Evolutionary conservation across 352 stramenopile species (phyloP), one percentile per base, ranked within the genome.

Genomic region (Phytophthora nicotianae): DNA sequence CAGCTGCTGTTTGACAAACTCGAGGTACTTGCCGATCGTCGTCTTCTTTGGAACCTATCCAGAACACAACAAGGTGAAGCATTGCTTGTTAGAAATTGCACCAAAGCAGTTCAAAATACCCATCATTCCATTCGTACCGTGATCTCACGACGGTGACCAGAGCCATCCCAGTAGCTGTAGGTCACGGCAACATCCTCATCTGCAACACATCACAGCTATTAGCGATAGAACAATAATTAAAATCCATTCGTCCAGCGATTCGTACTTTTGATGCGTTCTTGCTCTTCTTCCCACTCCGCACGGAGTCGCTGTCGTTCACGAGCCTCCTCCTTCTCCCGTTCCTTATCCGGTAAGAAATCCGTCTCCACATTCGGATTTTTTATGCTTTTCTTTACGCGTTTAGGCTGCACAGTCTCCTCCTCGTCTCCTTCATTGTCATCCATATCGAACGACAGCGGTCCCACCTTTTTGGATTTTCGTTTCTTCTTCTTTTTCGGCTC

Each of bases 161-260:
- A 97, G 19, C 97, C 97, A 70, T 99, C 96, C 96, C 96, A 99
- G 72, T 99, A 99, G 38, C 88, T 98, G 82, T 99, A 99, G 6
- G 94, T 98, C 38, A 99, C 97, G 51, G 96, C 77, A 23, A 99
- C 81, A 47, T 89, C 70, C 66, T 99, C 88, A 57, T 88, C 86
- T 94, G 49, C 6, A 52, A n/a, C 8, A 13, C 24, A 21, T 21
- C 29, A 57, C 24, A n/a, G 19, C 4, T 3, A 61, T 48, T 50
- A 51, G 11, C 20, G 38, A 17, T 5, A 10, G 29, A 38, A 38
- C 7, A 19, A 27, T 11, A 4, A 48, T 19, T 16, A 29, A 41
- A 51, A 23, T 13, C 32, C 17, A 50, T 10, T 7, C 26, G 24
- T 16, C 17, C 26, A 53, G 13, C 21, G 5, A 17, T 10, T 67